Evolutionary conservation across 495 filamentous ascomycete genomes (phyloP).

Genomic region (Staphylotrichum tortipilum): DNA sequence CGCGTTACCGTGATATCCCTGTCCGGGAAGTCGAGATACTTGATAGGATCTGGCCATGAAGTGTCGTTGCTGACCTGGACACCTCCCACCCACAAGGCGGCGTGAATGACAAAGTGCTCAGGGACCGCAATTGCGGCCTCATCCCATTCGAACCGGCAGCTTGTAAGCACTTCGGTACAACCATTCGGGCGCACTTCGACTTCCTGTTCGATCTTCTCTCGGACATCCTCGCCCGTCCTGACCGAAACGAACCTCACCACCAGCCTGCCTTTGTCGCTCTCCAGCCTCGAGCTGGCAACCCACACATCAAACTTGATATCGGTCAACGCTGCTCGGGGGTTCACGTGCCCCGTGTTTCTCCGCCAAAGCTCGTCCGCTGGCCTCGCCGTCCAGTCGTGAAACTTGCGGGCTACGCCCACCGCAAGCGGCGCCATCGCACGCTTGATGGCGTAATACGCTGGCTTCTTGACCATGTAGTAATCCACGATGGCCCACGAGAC

Average conservation of each 20-base stretch:
- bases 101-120: slow-evolving; percentile 43
- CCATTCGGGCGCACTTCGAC: slow-evolving; percentile 51
- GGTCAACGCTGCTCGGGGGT: slow-evolving; percentile 38
- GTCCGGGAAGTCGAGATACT: slow-evolving; percentile 58
- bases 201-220: slow-evolving; percentile 35
- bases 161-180: slow-evolving; percentile 51
- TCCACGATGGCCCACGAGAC: slow-evolving; percentile 75
- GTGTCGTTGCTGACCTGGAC: slow-evolving; percentile 51
- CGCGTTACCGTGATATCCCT: slow-evolving; percentile 22
- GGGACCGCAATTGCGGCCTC: slow-evolving; percentile 25
- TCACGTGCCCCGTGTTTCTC: slow-evolving; percentile 33
- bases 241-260: slow-evolving; percentile 58
- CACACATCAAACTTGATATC: slow-evolving; percentile 58
- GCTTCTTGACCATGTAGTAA: slow-evolving; percentile 66
- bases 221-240: slow-evolving; percentile 47
- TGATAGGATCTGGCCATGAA: slow-evolving; percentile 77
- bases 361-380: slow-evolving; percentile 20
- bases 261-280: slow-evolving; percentile 40
- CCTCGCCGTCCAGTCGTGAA: slow-evolving; percentile 51
- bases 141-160: slow-evolving; percentile 32
- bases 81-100: slow-evolving; percentile 35
- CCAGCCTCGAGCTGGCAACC: slow-evolving; percentile 50
- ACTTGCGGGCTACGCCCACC: slow-evolving; percentile 56
- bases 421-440: slow-evolving; percentile 57
- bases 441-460: slow-evolving; percentile 67